Evolutionary conservation across 371 early-diverging fungal species (phyloP).

Genomic region (Rhizopus stolonifer): DNA sequence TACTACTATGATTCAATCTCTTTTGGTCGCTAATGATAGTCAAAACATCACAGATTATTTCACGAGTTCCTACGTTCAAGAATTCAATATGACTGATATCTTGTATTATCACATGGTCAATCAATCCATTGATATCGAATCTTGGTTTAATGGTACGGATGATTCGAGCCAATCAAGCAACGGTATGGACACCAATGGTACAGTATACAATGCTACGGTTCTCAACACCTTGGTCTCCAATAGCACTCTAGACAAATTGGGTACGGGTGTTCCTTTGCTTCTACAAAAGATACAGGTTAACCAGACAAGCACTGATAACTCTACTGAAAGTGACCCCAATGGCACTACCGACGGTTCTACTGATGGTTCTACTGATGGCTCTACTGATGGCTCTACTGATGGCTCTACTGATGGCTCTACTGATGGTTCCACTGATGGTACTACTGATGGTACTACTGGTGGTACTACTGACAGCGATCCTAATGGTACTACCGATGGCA

Average conservation of each 20-base stretch:
- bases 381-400: no score
- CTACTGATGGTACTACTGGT: no score
- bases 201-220: slow-evolving; percentile 1
- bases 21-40: no score
- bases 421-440: no score
- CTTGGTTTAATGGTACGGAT: background rate
- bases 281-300: slow-evolving; percentile 20
- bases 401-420: no score
- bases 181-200: background rate
- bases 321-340: background rate
- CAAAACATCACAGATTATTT: background rate
- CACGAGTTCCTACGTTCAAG: background rate
- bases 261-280: slow-evolving; percentile 22
- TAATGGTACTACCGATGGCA: background rate
- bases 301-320: no score
- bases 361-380: no score
- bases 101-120: slow-evolving; percentile 37
- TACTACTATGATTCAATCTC: no score
- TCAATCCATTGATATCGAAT: slow-evolving; percentile 16
- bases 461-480: slow-evolving; percentile 1
- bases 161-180: background rate
- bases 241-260: slow-evolving; percentile 18
- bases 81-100: slow-evolving; percentile 23
- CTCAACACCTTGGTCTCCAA: slow-evolving; percentile 28
- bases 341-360: background rate